A percentile compares a stretch with the other conserved stretches of the same genome.
phyloP scores from a whole-genome alignment of 345 rosid species.

The Citrus sinensis region DNA sequence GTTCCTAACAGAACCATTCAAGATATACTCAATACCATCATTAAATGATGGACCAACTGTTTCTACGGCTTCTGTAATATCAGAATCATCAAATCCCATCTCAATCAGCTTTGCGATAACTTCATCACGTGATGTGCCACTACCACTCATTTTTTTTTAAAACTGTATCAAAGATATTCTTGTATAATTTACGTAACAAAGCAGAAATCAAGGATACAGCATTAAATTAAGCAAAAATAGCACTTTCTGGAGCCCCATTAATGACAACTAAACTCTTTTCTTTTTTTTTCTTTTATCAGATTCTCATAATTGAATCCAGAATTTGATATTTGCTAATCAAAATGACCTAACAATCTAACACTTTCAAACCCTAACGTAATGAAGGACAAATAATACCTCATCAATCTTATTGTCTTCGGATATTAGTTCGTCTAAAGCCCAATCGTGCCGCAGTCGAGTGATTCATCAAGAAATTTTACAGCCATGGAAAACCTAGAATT shows the following conservation, averaged over 20 bases:
- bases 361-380: not conserved
- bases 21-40: slow-evolving; percentile 50
- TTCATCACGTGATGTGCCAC: slow-evolving; percentile 24
- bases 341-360: not conserved
- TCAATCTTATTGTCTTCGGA: too few species aligned
- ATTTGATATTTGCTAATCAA: not conserved
- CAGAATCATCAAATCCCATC: slow-evolving; percentile 67
- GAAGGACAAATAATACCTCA: not conserved
- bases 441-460: not conserved
- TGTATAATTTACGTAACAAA: not conserved
- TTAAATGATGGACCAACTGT: slow-evolving; percentile 55
- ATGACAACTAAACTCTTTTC: not conserved
- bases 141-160: slow-evolving; percentile 36
- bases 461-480: not conserved
- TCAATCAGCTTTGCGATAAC: slow-evolving; percentile 45
- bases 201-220: not conserved
- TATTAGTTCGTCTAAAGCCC: not conserved
- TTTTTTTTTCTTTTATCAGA: not conserved
- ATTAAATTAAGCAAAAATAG: not conserved
- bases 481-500: not conserved
- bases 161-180: not conserved
- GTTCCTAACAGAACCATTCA: slow-evolving; percentile 34
- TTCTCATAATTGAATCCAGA: not conserved
- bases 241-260: not conserved
- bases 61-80: slow-evolving; percentile 51